Conservation (phyloP, 2,329 filamentous ascomycete genomes). For the Hymenoscyphus occultus region DNA sequence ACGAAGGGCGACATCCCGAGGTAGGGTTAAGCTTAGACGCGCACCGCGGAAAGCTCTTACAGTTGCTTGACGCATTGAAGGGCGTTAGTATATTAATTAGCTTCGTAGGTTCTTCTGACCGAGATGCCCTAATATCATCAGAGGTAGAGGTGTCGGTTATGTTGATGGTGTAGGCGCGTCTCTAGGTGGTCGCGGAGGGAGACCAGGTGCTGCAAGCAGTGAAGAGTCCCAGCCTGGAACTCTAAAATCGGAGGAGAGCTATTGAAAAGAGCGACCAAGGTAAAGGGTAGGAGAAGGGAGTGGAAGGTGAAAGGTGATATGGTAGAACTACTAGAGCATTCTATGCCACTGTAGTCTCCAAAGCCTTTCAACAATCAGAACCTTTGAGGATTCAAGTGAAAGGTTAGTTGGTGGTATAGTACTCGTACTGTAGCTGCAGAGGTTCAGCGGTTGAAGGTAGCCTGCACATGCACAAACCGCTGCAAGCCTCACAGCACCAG, state of each 20-base stretch:
- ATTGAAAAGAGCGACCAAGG: neutral
- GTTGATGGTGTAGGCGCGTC: neutral
- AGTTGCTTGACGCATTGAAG: constrained; percentile 71
- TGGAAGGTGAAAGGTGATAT: neutral
- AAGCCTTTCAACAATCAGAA: no score
- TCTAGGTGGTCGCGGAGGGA: constrained; percentile 9
- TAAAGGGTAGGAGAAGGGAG: neutral
- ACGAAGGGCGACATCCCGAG: constrained; percentile 57
- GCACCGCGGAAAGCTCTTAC: constrained; percentile 66
- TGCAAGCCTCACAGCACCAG: neutral
- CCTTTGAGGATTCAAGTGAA: no score
- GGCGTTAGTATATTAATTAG: constrained; percentile 12
- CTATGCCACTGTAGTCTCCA: neutral
- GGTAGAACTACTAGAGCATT: neutral
- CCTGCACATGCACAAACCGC: no score
- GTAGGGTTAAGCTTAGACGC: constrained; percentile 53
- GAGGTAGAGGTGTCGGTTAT: no score
- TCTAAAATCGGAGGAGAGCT: neutral
- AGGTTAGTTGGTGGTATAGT: no score
- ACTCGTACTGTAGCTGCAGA: no score
- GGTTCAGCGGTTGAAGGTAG: no score
- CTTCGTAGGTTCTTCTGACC: constrained; percentile 19
- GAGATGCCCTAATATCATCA: no score
- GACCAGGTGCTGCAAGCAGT: neutral
- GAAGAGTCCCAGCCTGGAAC: neutral